Evolutionary conservation across 495 filamentous ascomycete species (phyloP), one percentile per base, ranked within the genome.

Genomic region (Entonaema liquescens): DNA sequence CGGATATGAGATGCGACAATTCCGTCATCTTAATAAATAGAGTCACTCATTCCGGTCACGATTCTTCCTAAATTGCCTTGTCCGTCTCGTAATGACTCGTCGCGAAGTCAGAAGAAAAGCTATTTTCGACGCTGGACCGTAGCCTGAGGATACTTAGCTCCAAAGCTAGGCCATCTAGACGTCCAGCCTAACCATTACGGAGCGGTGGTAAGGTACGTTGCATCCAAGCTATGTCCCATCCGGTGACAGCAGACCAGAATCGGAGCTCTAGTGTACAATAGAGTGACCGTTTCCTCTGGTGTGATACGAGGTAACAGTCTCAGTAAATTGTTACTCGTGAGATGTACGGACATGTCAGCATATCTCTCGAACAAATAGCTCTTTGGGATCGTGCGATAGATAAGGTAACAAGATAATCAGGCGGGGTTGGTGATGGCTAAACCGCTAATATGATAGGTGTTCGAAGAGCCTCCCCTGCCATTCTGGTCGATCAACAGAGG

Each of bases 231-330:
- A 58, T 59, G 31, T 59, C 53, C 36, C 62, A 42, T 47, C 52
- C n/a, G 64, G 36, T 26, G 44, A 52, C 26, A 62, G 58, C 50
- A 59, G 26, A 25, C 40, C 33, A 38, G 31, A 56, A 17, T 59
- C 25, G 35, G 47, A 59, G 13, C 23, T 64, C n/a, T 59, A 38
- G 23, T 17, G 23, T 21, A 28, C 17, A 50, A 49, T 54, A 49
- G 47, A 47, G 62, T 59, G 52, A 35, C n/a, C n/a, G 7, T 35
- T 5, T 56, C 26, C 7, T 68, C 23, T 53, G 42, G 65, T 40
- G 65, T 69, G 58, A 68, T 68, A 73, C 70, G 70, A 73, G 65
- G 64, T 67, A 68, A 68, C 70, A 65, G 60, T 62, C 40, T 66
- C 44, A 58, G 56, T 38, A 21, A 57, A 17, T 35, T 55, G 70